Evolutionary conservation across 768 basidiomycete genomes (phyloP).

Genomic region (Pholiota molesta): DNA sequence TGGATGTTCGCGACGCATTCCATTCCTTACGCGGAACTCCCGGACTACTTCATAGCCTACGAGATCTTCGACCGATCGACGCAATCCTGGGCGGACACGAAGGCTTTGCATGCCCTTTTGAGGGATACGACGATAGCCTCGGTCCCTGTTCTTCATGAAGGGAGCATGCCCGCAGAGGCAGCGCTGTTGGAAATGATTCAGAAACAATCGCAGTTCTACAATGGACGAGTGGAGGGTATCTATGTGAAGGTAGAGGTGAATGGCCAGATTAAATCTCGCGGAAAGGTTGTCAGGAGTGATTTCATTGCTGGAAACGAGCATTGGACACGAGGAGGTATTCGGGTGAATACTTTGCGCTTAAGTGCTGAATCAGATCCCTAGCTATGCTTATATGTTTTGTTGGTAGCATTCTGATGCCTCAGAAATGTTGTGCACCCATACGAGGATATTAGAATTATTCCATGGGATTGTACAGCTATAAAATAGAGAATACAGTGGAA

Average conservation of each 20-base stretch:
- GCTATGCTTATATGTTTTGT: not conserved
- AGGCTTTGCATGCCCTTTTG: constrained; percentile 36
- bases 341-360: constrained; percentile 10
- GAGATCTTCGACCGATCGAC: constrained; percentile 59
- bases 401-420: too few relatives aligned
- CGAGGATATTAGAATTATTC: too few relatives aligned
- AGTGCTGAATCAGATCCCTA: not conserved
- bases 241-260: constrained; percentile 57
- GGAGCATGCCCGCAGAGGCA: constrained; percentile 39
- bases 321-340: constrained; percentile 48
- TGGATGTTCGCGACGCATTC: constrained; percentile 68
- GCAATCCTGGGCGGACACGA: constrained; percentile 40
- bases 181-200: constrained; percentile 51
- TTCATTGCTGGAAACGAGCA: constrained; percentile 68
- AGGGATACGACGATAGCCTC: constrained; percentile 39
- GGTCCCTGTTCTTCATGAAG: constrained; percentile 49
- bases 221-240: constrained; percentile 56
- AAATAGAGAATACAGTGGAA: too few relatives aligned
- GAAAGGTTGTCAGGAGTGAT: constrained; percentile 61
- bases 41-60: constrained; percentile 60
- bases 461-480: too few relatives aligned
- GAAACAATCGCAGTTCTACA: constrained; percentile 35
- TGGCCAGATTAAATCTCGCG: constrained; percentile 41
- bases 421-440: too few relatives aligned
- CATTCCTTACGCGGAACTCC: constrained; percentile 56